phyloP scores from a whole-genome alignment of 176 grass and related monocot genomes.

The Avena sativa region DNA sequence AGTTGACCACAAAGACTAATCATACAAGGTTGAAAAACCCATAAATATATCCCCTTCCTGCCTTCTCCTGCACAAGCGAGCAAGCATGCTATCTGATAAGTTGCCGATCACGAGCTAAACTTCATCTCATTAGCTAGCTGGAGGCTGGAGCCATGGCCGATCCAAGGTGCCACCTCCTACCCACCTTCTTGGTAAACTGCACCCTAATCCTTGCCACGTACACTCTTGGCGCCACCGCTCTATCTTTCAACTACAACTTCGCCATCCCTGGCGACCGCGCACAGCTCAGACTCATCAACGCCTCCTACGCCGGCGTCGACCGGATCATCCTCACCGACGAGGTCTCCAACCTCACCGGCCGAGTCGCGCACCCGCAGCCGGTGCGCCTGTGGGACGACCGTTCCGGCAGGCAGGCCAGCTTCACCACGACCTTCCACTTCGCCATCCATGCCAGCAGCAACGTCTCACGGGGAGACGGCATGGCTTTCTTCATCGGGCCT shows the following conservation, averaged over 20 bases:
- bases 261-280: background rate
- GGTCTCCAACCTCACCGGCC: background rate
- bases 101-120: too few relatives aligned
- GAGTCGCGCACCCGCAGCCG: background rate
- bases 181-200: too few relatives aligned
- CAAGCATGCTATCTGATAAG: too few relatives aligned
- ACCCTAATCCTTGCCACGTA: too few relatives aligned
- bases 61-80: too few relatives aligned
- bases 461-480: background rate
- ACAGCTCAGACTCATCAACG: background rate
- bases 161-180: too few relatives aligned
- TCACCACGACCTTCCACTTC: conserved; percentile 1
- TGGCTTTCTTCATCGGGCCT: conserved; percentile 31
- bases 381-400: conserved; percentile 12
- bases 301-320: background rate
- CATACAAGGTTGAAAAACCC: too few relatives aligned
- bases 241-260: conserved; percentile 35
- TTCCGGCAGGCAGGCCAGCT: background rate
- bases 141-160: too few relatives aligned
- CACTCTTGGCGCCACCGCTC: background rate
- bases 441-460: background rate
- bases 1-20: too few relatives aligned
- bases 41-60: too few relatives aligned
- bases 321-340: conserved; percentile 22
- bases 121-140: too few relatives aligned